Base-by-base conservation (phyloP, 2,329 filamentous ascomycete species). In the Hymenoscyphus fraxineus region DNA sequence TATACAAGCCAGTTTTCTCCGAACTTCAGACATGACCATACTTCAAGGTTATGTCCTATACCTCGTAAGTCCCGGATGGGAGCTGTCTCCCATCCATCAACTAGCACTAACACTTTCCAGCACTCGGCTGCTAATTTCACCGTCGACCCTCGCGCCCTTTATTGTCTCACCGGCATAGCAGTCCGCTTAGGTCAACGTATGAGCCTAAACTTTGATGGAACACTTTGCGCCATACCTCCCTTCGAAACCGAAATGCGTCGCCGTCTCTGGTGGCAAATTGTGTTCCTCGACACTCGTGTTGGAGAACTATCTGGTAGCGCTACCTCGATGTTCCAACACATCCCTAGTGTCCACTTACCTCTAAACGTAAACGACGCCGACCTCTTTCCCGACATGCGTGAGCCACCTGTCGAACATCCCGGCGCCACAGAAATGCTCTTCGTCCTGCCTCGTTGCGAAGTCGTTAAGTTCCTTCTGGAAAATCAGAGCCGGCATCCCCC, bases 41-140 rank as follows among this genome's bases (percentile, higher is more conserved):
- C 76, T 92, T 31, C 88, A 92, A 75, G 89, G 88, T 1, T 87
- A 87, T 64, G 77, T 88, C 6, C 77, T 92, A 16, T 91, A 88
- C 69, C 78, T 90, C 64, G 86, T 89, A 79, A 77, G 80, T 70
- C n/a, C n/a, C 55, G 15, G 35, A 35, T 35, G 35, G 35, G 35
- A 35, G 35, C 41, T 61, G 16, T 58, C 63, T 38, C 59, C n/a
- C 64, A 56, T 47, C 57, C 61, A 51, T 64, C 62, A 41, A 69
- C 3, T 15, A 19, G 38, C 61, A 62, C 59, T 62, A 31, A 62
- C 27, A 64, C 38, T 12, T 15, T 15, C 16, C 41, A 69, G 70
- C 41, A 63, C 39, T 73, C 68, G 58, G 74, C 75, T 22, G 67
- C 78, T 7, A 76, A 79, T 31, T 76, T 69, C n/a, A 62, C 61